These are phyloP conservation scores for Phoma sp. DNA, from an alignment of 2,329 filamentous ascomycete species.

Conservation along the genomic window DNA sequence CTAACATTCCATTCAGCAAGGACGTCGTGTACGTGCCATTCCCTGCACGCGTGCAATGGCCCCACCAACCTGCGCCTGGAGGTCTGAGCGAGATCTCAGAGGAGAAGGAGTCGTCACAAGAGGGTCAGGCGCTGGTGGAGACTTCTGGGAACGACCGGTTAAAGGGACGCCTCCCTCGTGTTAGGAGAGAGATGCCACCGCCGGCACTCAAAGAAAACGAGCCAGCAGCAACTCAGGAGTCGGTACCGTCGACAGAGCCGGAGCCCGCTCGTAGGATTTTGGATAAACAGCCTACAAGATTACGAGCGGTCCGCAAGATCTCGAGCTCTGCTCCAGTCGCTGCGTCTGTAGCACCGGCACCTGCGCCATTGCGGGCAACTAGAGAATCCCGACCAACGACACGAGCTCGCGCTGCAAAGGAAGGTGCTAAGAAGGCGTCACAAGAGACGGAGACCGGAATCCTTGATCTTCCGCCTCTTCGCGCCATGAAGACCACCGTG, in stretches of 20 bases:
- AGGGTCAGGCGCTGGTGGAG: slow-evolving; percentile 51
- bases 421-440: slow-evolving; percentile 18
- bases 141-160: slow-evolving; percentile 54
- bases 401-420: slow-evolving; percentile 34
- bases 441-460: slow-evolving; percentile 31
- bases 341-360: slow-evolving; percentile 36
- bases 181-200: slow-evolving; percentile 30
- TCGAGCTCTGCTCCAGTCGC: slow-evolving; percentile 43
- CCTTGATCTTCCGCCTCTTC: slow-evolving; percentile 34
- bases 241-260: slow-evolving; percentile 21
- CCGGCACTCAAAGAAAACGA: slow-evolving; percentile 49
- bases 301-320: slow-evolving; percentile 45
- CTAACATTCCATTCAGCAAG: slow-evolving; percentile 56
- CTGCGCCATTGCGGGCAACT: slow-evolving; percentile 38
- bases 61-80: slow-evolving; percentile 36
- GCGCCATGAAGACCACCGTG: slow-evolving; percentile 27
- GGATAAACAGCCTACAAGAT: slow-evolving; percentile 46
- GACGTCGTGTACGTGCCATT: slow-evolving; percentile 58
- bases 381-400: slow-evolving; percentile 37
- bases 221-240: slow-evolving; percentile 31
- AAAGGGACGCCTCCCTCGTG: slow-evolving; percentile 35
- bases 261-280: slow-evolving; percentile 37
- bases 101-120: slow-evolving; percentile 49
- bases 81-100: slow-evolving; percentile 50
- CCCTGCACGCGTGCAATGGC: slow-evolving; percentile 49